Evolutionary conservation across 139 green algal species (phyloP), one percentile per base, ranked within the genome.

Genomic region (Ettlia oleoabundans): DNA sequence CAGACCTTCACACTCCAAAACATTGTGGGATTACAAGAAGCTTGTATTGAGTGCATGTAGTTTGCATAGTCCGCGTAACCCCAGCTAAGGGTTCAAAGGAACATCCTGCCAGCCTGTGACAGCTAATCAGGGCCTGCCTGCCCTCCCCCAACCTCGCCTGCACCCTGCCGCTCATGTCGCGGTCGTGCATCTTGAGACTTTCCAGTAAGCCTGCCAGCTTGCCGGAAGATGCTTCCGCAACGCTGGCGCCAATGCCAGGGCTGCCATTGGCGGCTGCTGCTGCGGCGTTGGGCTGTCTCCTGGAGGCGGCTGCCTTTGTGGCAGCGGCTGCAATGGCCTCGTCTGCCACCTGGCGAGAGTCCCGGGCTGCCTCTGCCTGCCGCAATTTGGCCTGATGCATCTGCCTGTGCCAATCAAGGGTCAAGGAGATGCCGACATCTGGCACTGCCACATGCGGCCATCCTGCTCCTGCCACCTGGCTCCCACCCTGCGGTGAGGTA

Each of bases 81-180:
- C n/a, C n/a, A n/a, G n/a, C n/a, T n/a, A n/a, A n/a, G n/a, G n/a
- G n/a, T n/a, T n/a, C n/a, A n/a, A n/a, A n/a, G n/a, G n/a, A n/a
- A n/a, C n/a, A n/a, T n/a, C n/a, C n/a, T n/a, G n/a, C n/a, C n/a
- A n/a, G n/a, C n/a, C n/a, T n/a, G n/a, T n/a, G n/a, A n/a, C n/a
- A n/a, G n/a, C n/a, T n/a, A n/a, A n/a, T n/a, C n/a, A n/a, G n/a
- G n/a, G n/a, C n/a, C n/a, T n/a, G n/a, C n/a, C n/a, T n/a, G n/a
- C n/a, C n/a, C n/a, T n/a, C n/a, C n/a, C n/a, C n/a, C n/a, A n/a
- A 7, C n/a, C 67, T 38, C 67, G 58, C 68, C 68, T 76, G 68
- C 68, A 76, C 68, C 68, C 68, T 42, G 22, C 76, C 76, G 10
- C 24, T 66, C 15, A n/a, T 13, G 65, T 83, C 67, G 1, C 68